A percentile compares a stretch with the other conserved stretches of the same genome.
These are phyloP conservation scores for Corallochytrium limacisporum DNA, from an alignment of 78 protist species.

Conservation along the genomic window DNA sequence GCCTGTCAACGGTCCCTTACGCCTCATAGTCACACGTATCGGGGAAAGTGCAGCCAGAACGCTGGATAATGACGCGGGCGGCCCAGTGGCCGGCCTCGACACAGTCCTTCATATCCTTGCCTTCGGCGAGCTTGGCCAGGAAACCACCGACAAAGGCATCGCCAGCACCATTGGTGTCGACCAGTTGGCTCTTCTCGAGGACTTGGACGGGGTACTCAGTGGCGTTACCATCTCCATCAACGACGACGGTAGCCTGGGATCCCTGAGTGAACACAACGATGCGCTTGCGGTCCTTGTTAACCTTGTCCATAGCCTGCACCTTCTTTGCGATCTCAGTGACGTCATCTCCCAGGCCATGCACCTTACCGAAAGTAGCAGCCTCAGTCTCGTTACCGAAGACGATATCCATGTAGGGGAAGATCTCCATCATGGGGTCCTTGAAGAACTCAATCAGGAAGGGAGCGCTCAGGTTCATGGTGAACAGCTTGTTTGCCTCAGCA, in stretches of 20 bases:
- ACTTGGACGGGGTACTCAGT: slow-evolving; percentile 23
- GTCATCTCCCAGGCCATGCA: slow-evolving; percentile 10
- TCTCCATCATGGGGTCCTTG: slow-evolving; percentile 41
- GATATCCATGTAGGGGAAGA: slow-evolving; percentile 68
- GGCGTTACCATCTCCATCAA: not conserved
- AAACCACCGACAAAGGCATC: slow-evolving; percentile 96
- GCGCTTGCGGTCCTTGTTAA: slow-evolving; percentile 41
- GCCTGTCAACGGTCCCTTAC: too few relatives aligned
- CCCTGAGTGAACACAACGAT: slow-evolving; percentile 91
- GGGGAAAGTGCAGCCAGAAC: slow-evolving; percentile 71
- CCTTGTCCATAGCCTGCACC: slow-evolving; percentile 22
- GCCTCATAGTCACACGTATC: slow-evolving; percentile 9
- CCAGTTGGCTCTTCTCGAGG: slow-evolving; percentile 45
- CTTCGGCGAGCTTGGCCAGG: slow-evolving; percentile 52
- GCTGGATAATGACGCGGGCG: slow-evolving; percentile 63
- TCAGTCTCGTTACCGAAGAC: slow-evolving; percentile 89
- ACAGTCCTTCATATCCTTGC: slow-evolving; percentile 38
- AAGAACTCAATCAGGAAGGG: slow-evolving; percentile 83
- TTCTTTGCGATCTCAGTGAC: slow-evolving; percentile 50
- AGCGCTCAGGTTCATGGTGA: slow-evolving; percentile 75
- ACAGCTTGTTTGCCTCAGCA: slow-evolving; percentile 51
- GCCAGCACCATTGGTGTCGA: slow-evolving; percentile 97
- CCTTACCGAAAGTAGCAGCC: slow-evolving; percentile 23
- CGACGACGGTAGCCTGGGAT: slow-evolving; percentile 54
- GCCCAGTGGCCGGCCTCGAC: slow-evolving; percentile 70